phyloP scores from a whole-genome alignment of 371 early-diverging fungal species.

The Lichtheimia corymbifera region DNA sequence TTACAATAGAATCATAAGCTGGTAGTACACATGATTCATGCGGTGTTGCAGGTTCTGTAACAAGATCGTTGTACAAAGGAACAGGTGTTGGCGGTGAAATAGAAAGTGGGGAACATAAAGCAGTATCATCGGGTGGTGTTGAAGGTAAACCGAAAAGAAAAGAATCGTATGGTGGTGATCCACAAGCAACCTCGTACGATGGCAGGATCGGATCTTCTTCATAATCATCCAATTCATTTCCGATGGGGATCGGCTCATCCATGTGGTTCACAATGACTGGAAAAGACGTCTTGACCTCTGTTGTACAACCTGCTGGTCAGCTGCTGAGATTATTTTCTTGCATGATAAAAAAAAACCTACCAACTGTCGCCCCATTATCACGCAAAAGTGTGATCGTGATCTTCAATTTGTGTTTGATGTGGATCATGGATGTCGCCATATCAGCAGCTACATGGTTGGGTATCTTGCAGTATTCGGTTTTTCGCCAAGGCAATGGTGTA shows the following conservation, averaged over 20 bases:
- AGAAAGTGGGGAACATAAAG: not conserved
- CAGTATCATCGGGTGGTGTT: not conserved
- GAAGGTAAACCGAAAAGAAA: not conserved
- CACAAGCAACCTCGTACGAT: constrained; percentile 19
- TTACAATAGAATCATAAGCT: too few relatives aligned
- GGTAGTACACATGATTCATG: too few relatives aligned
- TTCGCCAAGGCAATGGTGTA: constrained; percentile 14
- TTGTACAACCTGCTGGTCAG: constrained; percentile 4
- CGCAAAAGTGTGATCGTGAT: constrained; percentile 31
- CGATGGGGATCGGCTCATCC: constrained; percentile 7
- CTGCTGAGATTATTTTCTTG: too few relatives aligned
- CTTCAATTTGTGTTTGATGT: constrained; percentile 41
- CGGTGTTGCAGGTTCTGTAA: too few relatives aligned
- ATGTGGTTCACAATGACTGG: constrained; percentile 33
- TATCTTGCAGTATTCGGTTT: constrained; percentile 27
- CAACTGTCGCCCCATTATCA: constrained; percentile 33
- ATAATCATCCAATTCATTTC: not conserved
- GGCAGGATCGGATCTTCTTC: constrained; percentile 19
- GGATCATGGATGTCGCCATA: constrained; percentile 24
- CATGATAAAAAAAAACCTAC: constrained; percentile 22
- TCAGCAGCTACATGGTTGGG: constrained; percentile 24
- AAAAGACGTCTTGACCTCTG: constrained; percentile 35
- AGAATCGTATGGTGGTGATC: constrained; percentile 15
- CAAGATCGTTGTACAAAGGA: not conserved
- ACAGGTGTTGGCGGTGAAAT: constrained; percentile 2